Percentiles rank a stretch among this genome's conserved stretches.
phyloP scores from a whole-genome alignment of 371 early-diverging fungal genomes.

The Lichtheimia ornata region DNA sequence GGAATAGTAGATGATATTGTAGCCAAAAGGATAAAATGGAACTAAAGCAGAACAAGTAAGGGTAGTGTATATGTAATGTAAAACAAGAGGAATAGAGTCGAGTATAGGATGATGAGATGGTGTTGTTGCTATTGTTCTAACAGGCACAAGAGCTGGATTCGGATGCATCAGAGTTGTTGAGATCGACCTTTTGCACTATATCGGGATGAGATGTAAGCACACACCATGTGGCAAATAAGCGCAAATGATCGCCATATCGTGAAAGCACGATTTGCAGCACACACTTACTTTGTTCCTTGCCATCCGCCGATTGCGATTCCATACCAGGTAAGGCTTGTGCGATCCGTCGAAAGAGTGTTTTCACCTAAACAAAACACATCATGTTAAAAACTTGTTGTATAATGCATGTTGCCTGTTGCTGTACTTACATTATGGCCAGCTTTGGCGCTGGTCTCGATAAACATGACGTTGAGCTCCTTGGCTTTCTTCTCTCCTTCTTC shows the following conservation, averaged over 20 bases:
- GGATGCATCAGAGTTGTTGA: constrained; percentile 18
- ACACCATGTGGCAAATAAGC: not conserved
- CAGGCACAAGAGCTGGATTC: constrained; percentile 40
- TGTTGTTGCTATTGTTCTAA: constrained; percentile 10
- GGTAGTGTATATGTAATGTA: too few relatives aligned
- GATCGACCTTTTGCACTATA: constrained; percentile 39
- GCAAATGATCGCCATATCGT: not conserved
- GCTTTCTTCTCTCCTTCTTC: constrained; percentile 96
- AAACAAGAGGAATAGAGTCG: too few relatives aligned
- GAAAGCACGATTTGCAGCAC: not conserved
- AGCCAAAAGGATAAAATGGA: too few relatives aligned
- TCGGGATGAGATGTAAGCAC: not conserved
- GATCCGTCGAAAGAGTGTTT: constrained; percentile 92
- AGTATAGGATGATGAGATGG: too few relatives aligned
- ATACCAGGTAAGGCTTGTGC: constrained; percentile 93
- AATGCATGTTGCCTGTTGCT: not conserved
- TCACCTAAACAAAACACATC: constrained; percentile 42
- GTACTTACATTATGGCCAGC: constrained; percentile 85
- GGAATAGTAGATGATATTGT: too few relatives aligned
- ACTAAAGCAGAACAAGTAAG: too few relatives aligned
- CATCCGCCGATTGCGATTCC: constrained; percentile 55
- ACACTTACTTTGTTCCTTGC: constrained; percentile 41
- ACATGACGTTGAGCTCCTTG: constrained; percentile 93
- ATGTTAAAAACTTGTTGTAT: constrained; percentile 4
- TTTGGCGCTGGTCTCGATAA: constrained; percentile 96